Conservation (phyloP, 1,284 basidiomycete species). For the Hypsizygus ulmarius region DNA sequence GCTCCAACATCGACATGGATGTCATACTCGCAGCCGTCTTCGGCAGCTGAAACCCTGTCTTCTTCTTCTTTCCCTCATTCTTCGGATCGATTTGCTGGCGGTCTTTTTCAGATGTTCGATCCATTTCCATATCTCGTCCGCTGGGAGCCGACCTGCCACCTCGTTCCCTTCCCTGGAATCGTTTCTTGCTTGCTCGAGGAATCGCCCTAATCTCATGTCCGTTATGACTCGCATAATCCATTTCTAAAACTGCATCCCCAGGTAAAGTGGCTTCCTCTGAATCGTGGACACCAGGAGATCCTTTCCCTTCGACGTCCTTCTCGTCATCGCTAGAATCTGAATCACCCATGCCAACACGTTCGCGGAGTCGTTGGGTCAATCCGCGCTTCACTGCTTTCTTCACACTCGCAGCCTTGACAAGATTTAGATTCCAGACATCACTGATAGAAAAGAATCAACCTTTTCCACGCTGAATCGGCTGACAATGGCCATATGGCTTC, state of each 20-base stretch:
- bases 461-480: slow-evolving; percentile 60
- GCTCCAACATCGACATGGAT: slow-evolving; percentile 56
- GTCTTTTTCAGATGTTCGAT: slow-evolving; percentile 15
- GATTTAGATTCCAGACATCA: neutral
- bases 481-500: slow-evolving; percentile 91
- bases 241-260: slow-evolving; percentile 28
- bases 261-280: slow-evolving; percentile 29
- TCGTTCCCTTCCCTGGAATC: slow-evolving; percentile 4
- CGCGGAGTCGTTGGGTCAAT: slow-evolving; percentile 65
- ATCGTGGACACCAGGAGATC: slow-evolving; percentile 9
- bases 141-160: slow-evolving; percentile 21
- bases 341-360: slow-evolving; percentile 66
- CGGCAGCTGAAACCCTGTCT: slow-evolving; percentile 42
- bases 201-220: slow-evolving; percentile 16
- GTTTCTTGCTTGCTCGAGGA: slow-evolving; percentile 7
- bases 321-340: slow-evolving; percentile 35
- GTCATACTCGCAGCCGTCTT: slow-evolving; percentile 35
- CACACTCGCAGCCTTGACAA: slow-evolving; percentile 54
- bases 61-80: slow-evolving; percentile 20
- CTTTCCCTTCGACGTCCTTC: slow-evolving; percentile 13
- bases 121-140: slow-evolving; percentile 40
- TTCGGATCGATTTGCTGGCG: slow-evolving; percentile 7
- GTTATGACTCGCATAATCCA: slow-evolving; percentile 25
- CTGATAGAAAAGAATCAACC: slow-evolving; percentile 24
- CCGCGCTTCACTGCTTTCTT: slow-evolving; percentile 69